Conservation (phyloP, 495 filamentous ascomycete genomes). For the Aspergillus nidulans region DNA sequence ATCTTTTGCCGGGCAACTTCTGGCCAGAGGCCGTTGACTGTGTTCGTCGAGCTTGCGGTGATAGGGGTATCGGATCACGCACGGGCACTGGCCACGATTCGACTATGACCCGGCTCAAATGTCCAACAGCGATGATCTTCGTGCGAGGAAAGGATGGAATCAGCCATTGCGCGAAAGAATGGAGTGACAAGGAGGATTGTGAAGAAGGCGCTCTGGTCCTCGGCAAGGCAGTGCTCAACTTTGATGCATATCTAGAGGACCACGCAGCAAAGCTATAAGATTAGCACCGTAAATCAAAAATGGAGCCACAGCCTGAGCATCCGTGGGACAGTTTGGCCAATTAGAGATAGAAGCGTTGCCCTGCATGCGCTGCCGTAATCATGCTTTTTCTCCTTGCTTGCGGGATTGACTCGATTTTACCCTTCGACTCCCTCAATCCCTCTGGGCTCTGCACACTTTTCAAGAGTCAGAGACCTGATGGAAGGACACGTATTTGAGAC, state of each 20-base stretch:
- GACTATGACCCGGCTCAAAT: neutral
- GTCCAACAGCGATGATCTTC: neutral
- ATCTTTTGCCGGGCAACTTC: neutral
- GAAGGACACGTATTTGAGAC: conserved; percentile 42
- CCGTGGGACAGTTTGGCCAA: no score
- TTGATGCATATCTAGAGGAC: neutral
- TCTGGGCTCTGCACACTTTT: no score
- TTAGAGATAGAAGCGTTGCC: neutral
- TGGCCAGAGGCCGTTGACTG: neutral
- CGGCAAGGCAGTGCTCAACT: neutral
- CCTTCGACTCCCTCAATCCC: neutral
- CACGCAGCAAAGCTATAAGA: neutral
- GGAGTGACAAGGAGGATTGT: neutral
- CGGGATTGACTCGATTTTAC: neutral
- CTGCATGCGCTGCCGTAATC: neutral
- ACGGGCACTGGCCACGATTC: neutral
- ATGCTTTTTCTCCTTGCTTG: neutral
- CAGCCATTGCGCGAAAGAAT: neutral
- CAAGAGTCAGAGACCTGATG: no score
- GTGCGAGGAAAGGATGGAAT: neutral
- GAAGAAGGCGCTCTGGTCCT: neutral
- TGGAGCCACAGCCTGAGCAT: no score
- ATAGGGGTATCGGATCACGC: neutral
- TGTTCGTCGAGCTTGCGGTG: neutral
- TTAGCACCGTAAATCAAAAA: no score